A percentile compares a stretch with the other conserved stretches of the same genome.
These are phyloP conservation scores for Ceratonia siliqua DNA, from an alignment of 306 rosid genomes.

Conservation along the genomic window DNA sequence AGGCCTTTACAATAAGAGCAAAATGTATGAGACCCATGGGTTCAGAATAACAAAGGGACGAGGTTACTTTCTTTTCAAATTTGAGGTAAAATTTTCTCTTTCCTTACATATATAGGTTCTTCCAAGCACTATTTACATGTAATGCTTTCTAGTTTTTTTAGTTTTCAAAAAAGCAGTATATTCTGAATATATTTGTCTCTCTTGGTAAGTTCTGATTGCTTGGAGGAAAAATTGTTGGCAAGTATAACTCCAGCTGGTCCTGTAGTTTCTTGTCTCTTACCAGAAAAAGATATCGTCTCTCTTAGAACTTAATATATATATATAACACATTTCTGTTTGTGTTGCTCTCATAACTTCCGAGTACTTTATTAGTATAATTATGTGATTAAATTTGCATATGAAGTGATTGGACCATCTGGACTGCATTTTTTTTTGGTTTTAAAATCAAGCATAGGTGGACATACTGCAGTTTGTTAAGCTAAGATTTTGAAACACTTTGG, in stretches of 20 bases:
- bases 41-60: constrained; percentile 89
- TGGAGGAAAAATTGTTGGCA: not conserved
- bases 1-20: constrained; percentile 79
- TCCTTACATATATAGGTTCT: constrained; percentile 17
- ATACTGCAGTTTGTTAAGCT: constrained; percentile 28
- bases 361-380: constrained; percentile 4
- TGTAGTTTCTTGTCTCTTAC: not conserved
- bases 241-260: constrained; percentile 2
- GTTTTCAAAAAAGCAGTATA: not conserved
- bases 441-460: constrained; percentile 17
- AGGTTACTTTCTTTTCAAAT: constrained; percentile 80
- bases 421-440: constrained; percentile 29
- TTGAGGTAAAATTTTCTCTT: constrained; percentile 52
- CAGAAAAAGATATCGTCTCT: constrained; percentile 19
- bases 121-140: not conserved
- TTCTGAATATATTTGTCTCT: constrained; percentile 10
- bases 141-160: not conserved
- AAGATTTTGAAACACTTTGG: constrained; percentile 47
- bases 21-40: constrained; percentile 81
- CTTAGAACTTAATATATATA: not conserved
- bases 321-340: not conserved
- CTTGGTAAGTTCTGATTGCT: constrained; percentile 17
- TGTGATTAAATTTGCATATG: constrained; percentile 9
- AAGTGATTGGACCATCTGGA: constrained; percentile 21
- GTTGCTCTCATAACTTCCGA: not conserved